Evolutionary conservation across 306 rosid species (phyloP).

Genomic region (Lupinus albus): DNA sequence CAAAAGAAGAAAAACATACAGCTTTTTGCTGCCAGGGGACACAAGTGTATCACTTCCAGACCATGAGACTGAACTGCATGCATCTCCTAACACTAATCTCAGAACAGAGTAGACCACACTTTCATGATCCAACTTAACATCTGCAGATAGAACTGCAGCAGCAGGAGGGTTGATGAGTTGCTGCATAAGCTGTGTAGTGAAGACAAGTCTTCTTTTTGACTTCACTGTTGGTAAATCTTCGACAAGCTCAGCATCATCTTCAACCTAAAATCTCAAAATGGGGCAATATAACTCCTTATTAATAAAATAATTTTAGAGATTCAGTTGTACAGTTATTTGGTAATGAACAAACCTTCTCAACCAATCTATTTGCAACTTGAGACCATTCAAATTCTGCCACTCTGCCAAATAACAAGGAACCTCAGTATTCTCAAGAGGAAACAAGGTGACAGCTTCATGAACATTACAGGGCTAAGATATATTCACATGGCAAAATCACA

Average conservation of each 20-base stretch:
- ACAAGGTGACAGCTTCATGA: constrained; percentile 5
- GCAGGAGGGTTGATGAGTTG: constrained; percentile 78
- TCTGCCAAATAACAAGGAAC: constrained; percentile 56
- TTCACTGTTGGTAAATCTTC: constrained; percentile 59
- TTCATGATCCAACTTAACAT: constrained; percentile 61
- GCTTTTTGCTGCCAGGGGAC: constrained; percentile 49
- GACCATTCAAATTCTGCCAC: constrained; percentile 84
- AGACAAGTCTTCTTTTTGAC: constrained; percentile 71
- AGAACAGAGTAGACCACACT: constrained; percentile 67
- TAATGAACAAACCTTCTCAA: constrained; percentile 73
- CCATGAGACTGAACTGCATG: constrained; percentile 67
- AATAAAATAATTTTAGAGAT: constrained; percentile 13
- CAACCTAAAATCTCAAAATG: constrained; percentile 59
- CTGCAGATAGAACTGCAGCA: constrained; percentile 64
- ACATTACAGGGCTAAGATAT: constrained; percentile 23
- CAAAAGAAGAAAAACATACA: constrained; percentile 52
- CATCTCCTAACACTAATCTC: constrained; percentile 73
- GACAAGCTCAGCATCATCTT: constrained; percentile 63
- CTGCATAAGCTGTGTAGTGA: constrained; percentile 85
- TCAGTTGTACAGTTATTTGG: constrained; percentile 30
- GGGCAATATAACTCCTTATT: constrained; percentile 34
- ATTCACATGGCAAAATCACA: constrained; percentile 3
- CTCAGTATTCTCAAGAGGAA: constrained; percentile 27
- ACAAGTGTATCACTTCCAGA: constrained; percentile 47
- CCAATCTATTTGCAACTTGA: constrained; percentile 65